phyloP scores from a whole-genome alignment of 805 yeast genomes.

The Wickerhamomyces strasburgensis region DNA sequence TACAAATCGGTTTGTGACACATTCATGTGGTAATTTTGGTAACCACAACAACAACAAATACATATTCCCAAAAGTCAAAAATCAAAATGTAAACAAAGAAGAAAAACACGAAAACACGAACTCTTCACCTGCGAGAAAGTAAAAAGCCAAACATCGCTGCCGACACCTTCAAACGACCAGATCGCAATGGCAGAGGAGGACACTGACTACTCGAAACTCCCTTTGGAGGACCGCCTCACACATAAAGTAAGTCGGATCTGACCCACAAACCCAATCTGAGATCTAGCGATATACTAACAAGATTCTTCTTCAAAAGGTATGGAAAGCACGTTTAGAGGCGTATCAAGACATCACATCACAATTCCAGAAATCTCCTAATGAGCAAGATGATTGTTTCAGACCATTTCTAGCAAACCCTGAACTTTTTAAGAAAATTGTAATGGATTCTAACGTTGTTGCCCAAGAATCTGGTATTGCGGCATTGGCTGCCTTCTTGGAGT shows the following conservation, averaged over 20 bases:
- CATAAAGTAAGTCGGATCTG: slow-evolving; percentile 46
- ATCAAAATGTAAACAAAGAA: not conserved
- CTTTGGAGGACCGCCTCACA: slow-evolving; percentile 25
- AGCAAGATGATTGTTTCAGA: slow-evolving; percentile 50
- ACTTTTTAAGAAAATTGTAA: slow-evolving; percentile 50
- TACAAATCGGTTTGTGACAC: too few species aligned
- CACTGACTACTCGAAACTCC: slow-evolving; percentile 20
- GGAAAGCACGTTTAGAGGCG: slow-evolving; percentile 85
- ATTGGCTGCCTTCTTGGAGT: slow-evolving; percentile 48
- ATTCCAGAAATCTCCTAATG: slow-evolving; percentile 51
- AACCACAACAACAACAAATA: not conserved
- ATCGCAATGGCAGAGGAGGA: slow-evolving; percentile 17
- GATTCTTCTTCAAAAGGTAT: slow-evolving; percentile 29
- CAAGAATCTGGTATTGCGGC: slow-evolving; percentile 75
- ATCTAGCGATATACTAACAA: slow-evolving; percentile 7
- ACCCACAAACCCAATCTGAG: not conserved
- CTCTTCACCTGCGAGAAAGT: not conserved
- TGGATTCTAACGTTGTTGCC: slow-evolving; percentile 86
- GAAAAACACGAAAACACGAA: not conserved
- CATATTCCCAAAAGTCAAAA: not conserved
- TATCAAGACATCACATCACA: slow-evolving; percentile 58
- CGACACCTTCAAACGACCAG: not conserved
- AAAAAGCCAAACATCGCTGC: not conserved
- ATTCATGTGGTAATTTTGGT: not conserved
- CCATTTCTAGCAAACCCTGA: slow-evolving; percentile 50